phyloP scores from a whole-genome alignment of 768 basidiomycete genomes.

The Trametes maxima region DNA sequence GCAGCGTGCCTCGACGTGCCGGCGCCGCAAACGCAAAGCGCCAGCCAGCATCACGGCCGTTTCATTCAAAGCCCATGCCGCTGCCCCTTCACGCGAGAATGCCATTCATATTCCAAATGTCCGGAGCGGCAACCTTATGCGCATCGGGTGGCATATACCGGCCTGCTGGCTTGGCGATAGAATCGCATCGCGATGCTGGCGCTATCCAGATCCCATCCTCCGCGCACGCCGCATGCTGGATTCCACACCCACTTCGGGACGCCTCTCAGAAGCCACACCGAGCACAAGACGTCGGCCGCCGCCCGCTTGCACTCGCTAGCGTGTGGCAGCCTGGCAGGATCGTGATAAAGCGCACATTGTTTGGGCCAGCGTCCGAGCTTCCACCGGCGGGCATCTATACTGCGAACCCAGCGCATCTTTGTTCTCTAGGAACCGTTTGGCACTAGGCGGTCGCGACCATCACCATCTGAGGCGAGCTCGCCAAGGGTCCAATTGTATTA shows the following conservation, averaged over 20 bases:
- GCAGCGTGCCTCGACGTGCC: not conserved
- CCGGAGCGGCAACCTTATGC: not conserved
- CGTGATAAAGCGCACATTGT: not conserved
- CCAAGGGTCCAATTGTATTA: not conserved
- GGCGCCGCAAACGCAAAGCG: not conserved
- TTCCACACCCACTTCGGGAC: not conserved
- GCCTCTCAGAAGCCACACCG: not conserved
- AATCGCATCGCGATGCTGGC: not conserved
- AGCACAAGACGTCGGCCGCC: too few relatives aligned
- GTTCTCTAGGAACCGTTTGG: not conserved
- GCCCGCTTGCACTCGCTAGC: too few relatives aligned
- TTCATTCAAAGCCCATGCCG: too few relatives aligned
- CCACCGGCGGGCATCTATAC: too few relatives aligned
- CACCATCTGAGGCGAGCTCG: not conserved
- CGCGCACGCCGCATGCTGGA: not conserved
- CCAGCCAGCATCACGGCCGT: not conserved
- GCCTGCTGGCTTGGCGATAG: not conserved
- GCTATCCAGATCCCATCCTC: slow-evolving; percentile 5
- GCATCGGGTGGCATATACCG: not conserved
- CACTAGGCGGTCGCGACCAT: not conserved
- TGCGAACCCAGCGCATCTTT: not conserved
- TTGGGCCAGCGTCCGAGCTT: too few relatives aligned
- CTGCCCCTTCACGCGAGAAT: not conserved
- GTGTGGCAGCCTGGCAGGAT: not conserved
- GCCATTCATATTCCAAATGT: not conserved